Evolutionary conservation across 495 filamentous ascomycete genomes (phyloP).

Genomic region (Pseudotulostoma volvatum): DNA sequence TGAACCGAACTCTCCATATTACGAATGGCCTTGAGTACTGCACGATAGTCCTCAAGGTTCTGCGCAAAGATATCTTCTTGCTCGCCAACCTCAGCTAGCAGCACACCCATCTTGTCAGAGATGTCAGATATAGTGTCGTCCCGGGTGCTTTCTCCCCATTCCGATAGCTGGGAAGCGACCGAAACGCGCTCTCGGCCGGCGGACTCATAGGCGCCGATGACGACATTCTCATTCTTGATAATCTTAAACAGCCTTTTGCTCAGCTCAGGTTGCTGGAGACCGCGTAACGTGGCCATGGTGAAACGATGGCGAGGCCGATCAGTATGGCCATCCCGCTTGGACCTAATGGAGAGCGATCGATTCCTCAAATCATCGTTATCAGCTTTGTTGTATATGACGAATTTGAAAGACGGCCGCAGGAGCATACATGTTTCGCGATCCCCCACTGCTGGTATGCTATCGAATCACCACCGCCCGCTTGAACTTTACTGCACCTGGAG

Average conservation of each 20-base stretch:
- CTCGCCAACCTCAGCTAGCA: slow-evolving; percentile 79
- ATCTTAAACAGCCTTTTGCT: slow-evolving; percentile 71
- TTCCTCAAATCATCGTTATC: too few relatives aligned
- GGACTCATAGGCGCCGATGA: slow-evolving; percentile 64
- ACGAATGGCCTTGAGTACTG: slow-evolving; percentile 70
- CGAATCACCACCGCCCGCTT: too few relatives aligned
- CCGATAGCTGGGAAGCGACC: slow-evolving; percentile 80
- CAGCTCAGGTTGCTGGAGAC: slow-evolving; percentile 66
- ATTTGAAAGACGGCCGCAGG: too few relatives aligned
- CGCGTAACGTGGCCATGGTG: slow-evolving; percentile 67
- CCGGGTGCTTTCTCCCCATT: slow-evolving; percentile 82
- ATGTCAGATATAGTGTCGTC: slow-evolving; percentile 81
- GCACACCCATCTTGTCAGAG: slow-evolving; percentile 82
- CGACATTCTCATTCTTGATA: slow-evolving; percentile 80
- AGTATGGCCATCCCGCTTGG: slow-evolving; percentile 26
- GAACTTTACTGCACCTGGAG: too few relatives aligned
- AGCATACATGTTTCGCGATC: too few relatives aligned
- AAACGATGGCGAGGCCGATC: slow-evolving; percentile 42
- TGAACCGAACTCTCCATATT: slow-evolving; percentile 90
- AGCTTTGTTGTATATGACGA: too few relatives aligned
- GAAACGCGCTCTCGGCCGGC: slow-evolving; percentile 67
- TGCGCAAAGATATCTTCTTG: slow-evolving; percentile 81
- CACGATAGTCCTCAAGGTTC: slow-evolving; percentile 68
- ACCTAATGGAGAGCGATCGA: slow-evolving; percentile 44
- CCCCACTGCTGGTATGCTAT: too few relatives aligned